Evolutionary conservation across 129 eudicot genomes (phyloP).

Genomic region (Mikania micrantha): DNA sequence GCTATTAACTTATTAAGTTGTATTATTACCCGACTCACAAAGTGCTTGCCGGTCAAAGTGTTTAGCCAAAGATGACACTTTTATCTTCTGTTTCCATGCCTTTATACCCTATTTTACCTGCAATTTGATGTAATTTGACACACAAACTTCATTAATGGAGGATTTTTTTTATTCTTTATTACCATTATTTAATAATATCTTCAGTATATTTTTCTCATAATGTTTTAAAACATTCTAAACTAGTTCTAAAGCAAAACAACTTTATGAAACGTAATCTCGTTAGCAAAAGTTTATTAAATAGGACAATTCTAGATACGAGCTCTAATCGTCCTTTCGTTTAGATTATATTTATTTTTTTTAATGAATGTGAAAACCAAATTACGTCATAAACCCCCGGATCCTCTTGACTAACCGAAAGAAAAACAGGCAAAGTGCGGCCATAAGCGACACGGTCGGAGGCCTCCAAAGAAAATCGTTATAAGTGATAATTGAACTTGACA

Average conservation of each 20-base stretch:
- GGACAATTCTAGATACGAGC: too few relatives aligned
- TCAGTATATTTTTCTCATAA: neutral
- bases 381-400: too few relatives aligned
- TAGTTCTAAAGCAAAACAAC: neutral
- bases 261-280: neutral
- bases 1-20: conserved; percentile 2
- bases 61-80: conserved; percentile 24
- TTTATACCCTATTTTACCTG: conserved; percentile 6
- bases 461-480: too few relatives aligned
- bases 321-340: too few relatives aligned
- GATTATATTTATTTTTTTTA: too few relatives aligned
- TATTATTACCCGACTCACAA: conserved; percentile 23
- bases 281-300: too few relatives aligned
- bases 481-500: too few relatives aligned
- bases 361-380: too few relatives aligned
- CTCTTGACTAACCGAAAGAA: too few relatives aligned
- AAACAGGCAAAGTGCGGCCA: too few relatives aligned
- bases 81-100: conserved; percentile 7
- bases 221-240: neutral
- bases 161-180: neutral
- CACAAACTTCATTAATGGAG: neutral
- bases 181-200: neutral
- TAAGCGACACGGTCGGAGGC: too few relatives aligned
- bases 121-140: conserved; percentile 12
- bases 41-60: conserved; percentile 23